phyloP scores from a whole-genome alignment of 192 early-diverging fungal genomes.

The Coemansia sp. region DNA sequence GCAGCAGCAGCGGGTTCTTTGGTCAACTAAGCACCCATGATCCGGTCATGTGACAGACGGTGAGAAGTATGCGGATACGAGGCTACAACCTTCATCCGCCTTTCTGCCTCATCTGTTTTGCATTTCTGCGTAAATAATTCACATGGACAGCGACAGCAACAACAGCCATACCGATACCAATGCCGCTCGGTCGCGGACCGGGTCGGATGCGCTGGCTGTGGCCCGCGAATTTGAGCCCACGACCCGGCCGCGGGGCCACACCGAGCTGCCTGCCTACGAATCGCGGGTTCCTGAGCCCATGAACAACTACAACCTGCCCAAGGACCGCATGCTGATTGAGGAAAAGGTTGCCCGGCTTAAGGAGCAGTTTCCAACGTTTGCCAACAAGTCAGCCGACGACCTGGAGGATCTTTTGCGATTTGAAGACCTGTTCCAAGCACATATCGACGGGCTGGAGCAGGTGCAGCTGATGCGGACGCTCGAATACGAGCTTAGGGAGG shows the following conservation, averaged over 20 bases:
- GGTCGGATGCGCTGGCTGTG: constrained; percentile 10
- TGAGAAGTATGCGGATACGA: too few species aligned
- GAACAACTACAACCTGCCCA: constrained; percentile 51
- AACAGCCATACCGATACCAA: too few species aligned
- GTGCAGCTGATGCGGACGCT: constrained; percentile 52
- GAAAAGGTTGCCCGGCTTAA: constrained; percentile 29
- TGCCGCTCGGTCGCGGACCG: not conserved
- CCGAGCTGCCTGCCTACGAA: constrained; percentile 24
- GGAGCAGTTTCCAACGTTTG: constrained; percentile 52
- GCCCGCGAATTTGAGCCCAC: constrained; percentile 27
- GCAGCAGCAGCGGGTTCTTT: too few species aligned
- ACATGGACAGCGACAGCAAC: not conserved
- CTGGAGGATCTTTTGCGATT: constrained; percentile 47
- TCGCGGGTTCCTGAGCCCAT: constrained; percentile 38
- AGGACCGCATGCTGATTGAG: constrained; percentile 8
- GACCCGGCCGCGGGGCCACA: not conserved
- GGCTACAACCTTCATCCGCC: too few species aligned
- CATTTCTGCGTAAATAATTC: not conserved
- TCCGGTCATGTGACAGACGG: too few species aligned
- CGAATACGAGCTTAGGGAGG: constrained; percentile 47
- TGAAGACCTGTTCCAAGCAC: constrained; percentile 52
- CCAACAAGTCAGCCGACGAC: constrained; percentile 53
- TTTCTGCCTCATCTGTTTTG: too few species aligned
- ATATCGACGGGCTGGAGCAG: constrained; percentile 52
- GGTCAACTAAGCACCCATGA: too few species aligned